Evolutionary conservation across 441 rosid genomes (phyloP).

Genomic region (Lepidium campestre): DNA sequence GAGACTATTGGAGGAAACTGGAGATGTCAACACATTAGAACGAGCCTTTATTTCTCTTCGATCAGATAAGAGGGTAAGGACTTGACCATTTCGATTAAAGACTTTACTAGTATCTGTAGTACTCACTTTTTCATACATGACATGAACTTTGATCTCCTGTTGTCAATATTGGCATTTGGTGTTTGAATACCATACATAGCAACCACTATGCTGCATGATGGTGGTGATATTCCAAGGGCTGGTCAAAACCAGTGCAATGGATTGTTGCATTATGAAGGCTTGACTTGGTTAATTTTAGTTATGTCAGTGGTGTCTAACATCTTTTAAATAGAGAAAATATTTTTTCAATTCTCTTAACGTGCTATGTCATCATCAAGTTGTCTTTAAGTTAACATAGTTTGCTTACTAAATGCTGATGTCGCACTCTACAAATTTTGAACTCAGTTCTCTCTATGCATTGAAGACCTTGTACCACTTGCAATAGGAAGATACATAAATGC

Average conservation of each 20-base stretch:
- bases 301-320: background rate
- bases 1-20: conserved; percentile 86
- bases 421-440: conserved; percentile 12
- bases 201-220: conserved; percentile 12
- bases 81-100: conserved; percentile 4
- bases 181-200: background rate
- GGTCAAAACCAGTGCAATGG: conserved; percentile 5
- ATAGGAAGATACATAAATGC: conserved; percentile 85
- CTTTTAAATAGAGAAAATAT: background rate
- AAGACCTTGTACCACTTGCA: conserved; percentile 89
- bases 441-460: conserved; percentile 92
- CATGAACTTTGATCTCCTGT: background rate
- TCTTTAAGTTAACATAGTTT: background rate
- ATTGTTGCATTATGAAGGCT: conserved; percentile 3
- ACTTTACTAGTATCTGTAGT: conserved; percentile 6
- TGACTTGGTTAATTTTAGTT: conserved; percentile 12
- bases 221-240: conserved; percentile 3
- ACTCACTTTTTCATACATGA: background rate
- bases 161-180: background rate
- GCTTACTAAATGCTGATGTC: conserved; percentile 15
- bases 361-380: conserved; percentile 16
- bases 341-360: background rate
- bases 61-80: conserved; percentile 85
- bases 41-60: conserved; percentile 82
- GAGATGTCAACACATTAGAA: conserved; percentile 80